phyloP scores from a whole-genome alignment of 768 basidiomycete genomes.

The Lentinula detonsa region DNA sequence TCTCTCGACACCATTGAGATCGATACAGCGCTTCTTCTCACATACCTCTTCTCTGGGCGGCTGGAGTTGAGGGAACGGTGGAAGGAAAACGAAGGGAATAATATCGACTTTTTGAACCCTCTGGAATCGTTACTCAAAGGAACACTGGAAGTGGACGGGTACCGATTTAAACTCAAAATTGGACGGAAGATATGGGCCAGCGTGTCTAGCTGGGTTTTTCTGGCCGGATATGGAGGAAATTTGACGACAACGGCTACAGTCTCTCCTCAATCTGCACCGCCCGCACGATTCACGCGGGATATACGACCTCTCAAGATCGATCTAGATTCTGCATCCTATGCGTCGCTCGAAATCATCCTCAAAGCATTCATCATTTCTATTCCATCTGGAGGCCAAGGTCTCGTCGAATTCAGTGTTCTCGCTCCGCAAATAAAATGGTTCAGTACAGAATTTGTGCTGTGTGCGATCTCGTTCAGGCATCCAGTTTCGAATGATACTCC shows the following conservation, averaged over 20 bases:
- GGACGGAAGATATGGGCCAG: not conserved
- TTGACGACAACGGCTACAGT: not conserved
- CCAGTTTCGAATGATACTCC: constrained; percentile 9
- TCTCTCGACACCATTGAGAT: not conserved
- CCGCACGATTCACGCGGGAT: not conserved
- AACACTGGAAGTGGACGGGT: not conserved
- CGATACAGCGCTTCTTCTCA: not conserved
- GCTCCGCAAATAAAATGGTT: constrained; percentile 26
- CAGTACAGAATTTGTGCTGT: constrained; percentile 31
- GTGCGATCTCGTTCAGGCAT: constrained; percentile 37
- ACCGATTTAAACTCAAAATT: not conserved
- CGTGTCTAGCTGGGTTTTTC: not conserved
- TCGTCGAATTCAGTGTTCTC: constrained; percentile 32
- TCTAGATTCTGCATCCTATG: constrained; percentile 10
- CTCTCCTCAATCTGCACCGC: not conserved
- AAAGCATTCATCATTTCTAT: constrained; percentile 13
- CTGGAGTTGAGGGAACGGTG: not conserved
- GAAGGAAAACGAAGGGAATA: not conserved
- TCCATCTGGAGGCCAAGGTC: constrained; percentile 13
- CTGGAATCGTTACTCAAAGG: not conserved
- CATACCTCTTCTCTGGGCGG: not conserved
- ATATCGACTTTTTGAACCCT: not conserved
- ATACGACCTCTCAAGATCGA: constrained; percentile 2
- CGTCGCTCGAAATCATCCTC: constrained; percentile 16
- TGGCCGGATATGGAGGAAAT: not conserved